These are phyloP conservation scores for Drechslerella dactyloides DNA, from an alignment of 2,329 filamentous ascomycete genomes.

Conservation along the genomic window DNA sequence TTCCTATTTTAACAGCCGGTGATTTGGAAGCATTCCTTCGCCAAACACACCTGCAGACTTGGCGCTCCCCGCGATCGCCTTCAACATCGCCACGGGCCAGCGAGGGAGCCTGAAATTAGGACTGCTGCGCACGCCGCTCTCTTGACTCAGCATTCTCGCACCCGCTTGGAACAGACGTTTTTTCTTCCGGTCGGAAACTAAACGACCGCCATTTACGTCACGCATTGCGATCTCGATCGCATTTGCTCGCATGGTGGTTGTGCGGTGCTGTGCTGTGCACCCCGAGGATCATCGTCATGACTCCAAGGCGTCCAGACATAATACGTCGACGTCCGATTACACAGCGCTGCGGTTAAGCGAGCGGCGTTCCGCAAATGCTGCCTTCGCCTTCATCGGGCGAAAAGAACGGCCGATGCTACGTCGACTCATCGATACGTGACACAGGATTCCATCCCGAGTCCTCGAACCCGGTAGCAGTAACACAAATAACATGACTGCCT, in stretches of 20 bases:
- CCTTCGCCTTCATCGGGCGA: neutral
- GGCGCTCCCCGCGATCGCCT: neutral
- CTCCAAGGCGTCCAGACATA: neutral
- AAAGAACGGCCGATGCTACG: neutral
- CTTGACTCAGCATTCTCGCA: neutral
- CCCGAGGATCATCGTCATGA: neutral
- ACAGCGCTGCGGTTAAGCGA: neutral
- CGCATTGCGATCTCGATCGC: neutral
- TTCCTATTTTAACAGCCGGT: constrained; percentile 45
- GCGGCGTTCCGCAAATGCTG: neutral
- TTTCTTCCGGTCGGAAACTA: constrained; percentile 2
- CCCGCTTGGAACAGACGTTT: neutral
- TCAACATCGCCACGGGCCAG: constrained; percentile 1
- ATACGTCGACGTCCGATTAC: neutral
- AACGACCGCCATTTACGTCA: neutral
- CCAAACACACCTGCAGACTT: neutral
- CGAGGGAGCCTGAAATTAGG: neutral
- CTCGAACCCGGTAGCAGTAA: neutral
- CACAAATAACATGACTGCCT: neutral
- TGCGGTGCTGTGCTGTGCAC: too few species aligned
- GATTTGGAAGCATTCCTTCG: constrained; percentile 49
- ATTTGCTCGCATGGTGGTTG: neutral
- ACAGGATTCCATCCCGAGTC: neutral
- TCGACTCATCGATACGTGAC: neutral
- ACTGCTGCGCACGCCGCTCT: neutral